A percentile compares a stretch with the other conserved stretches of the same genome.
These are phyloP conservation scores for Trichophyton schoenleinii DNA, from an alignment of 2,329 filamentous ascomycete species.

Conservation along the genomic window DNA sequence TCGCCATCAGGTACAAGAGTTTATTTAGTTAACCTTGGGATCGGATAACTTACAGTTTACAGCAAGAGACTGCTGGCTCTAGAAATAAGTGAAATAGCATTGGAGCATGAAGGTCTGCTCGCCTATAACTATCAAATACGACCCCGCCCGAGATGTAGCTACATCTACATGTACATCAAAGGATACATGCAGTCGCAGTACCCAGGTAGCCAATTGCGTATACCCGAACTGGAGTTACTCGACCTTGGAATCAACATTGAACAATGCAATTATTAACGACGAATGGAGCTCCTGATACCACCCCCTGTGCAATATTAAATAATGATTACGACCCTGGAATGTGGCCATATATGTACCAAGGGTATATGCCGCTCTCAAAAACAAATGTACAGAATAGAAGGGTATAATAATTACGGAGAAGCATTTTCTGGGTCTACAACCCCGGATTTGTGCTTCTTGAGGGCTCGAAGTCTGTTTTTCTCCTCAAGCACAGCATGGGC, in stretches of 20 bases:
- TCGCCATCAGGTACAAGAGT: too few relatives aligned
- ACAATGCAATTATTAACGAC: background rate
- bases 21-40: too few relatives aligned
- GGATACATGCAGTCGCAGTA: background rate
- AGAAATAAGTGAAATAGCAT: too few relatives aligned
- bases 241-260: background rate
- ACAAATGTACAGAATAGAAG: background rate
- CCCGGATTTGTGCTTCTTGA: background rate
- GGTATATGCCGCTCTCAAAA: background rate
- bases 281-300: background rate
- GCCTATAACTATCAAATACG: too few relatives aligned
- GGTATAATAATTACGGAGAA: background rate
- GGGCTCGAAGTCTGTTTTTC: slow-evolving; percentile 7
- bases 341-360: background rate
- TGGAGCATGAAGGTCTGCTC: too few relatives aligned
- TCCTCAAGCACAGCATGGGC: slow-evolving; percentile 11
- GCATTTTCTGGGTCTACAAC: background rate
- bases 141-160: background rate
- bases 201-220: background rate
- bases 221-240: background rate
- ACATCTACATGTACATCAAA: background rate
- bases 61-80: too few relatives aligned
- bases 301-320: background rate
- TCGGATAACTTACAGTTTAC: too few relatives aligned
- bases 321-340: background rate